Conservation (phyloP, 441 rosid species). For the Gossypium davidsonii region DNA sequence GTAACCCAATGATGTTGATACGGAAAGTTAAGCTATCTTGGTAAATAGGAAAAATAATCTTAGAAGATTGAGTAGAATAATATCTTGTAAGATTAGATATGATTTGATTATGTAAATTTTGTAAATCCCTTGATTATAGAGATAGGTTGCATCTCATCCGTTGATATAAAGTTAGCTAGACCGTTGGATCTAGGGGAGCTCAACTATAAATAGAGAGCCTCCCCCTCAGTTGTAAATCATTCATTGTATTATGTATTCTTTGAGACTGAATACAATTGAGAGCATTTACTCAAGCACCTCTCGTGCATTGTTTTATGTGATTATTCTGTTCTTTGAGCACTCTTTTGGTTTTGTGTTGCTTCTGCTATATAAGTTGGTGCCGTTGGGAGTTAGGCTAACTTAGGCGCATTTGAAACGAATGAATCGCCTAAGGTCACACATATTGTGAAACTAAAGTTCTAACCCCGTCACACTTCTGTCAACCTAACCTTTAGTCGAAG, state of each 20-base stretch:
- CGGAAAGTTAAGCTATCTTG: neutral
- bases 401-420: neutral
- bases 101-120: neutral
- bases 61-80: neutral
- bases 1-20: neutral
- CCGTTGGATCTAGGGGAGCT: too few relatives aligned
- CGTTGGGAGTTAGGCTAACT: neutral
- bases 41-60: neutral
- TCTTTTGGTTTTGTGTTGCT: neutral
- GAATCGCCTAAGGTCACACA: neutral
- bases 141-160: neutral
- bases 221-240: too few relatives aligned
- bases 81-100: neutral
- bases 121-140: neutral
- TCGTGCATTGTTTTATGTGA: too few relatives aligned
- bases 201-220: too few relatives aligned
- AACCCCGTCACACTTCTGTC: neutral
- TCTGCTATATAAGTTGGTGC: too few relatives aligned
- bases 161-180: too few relatives aligned
- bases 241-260: too few relatives aligned
- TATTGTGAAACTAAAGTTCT: neutral
- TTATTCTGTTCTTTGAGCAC: too few relatives aligned
- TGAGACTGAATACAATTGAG: too few relatives aligned
- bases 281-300: too few relatives aligned
- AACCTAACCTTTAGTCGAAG: neutral